A percentile compares a stretch with the other conserved stretches of the same genome.
phyloP scores from a whole-genome alignment of 129 eudicot genomes.

The Centaurea solstitialis region DNA sequence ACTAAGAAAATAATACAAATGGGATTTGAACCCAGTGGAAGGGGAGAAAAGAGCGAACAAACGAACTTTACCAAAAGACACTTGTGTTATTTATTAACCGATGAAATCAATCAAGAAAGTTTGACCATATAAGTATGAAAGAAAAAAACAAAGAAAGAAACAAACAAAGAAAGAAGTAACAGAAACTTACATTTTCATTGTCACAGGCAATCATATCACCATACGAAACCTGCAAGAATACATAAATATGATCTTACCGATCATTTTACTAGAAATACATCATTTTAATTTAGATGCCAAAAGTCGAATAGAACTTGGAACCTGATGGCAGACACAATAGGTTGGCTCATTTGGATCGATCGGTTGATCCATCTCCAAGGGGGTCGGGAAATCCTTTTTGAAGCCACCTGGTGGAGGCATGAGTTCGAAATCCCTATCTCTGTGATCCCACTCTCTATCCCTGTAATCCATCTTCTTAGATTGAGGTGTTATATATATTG shows the following conservation, averaged over 20 bases:
- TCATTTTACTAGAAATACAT: neutral
- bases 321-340: conserved; percentile 99
- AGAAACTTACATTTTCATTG: conserved; percentile 73
- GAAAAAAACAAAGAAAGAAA: neutral
- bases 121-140: neutral
- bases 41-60: too few relatives aligned
- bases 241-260: neutral
- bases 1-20: too few relatives aligned
- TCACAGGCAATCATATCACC: conserved; percentile 99
- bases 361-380: conserved; percentile 89
- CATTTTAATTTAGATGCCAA: neutral
- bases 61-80: too few relatives aligned
- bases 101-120: neutral
- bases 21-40: too few relatives aligned
- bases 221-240: conserved; percentile 68
- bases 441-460: conserved; percentile 87
- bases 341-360: conserved; percentile 98
- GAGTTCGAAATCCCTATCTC: conserved; percentile 87
- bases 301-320: conserved; percentile 22
- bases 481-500: conserved; percentile 59
- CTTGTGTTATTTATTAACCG: neutral
- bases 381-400: conserved; percentile 72
- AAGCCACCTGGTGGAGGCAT: conserved; percentile 99
- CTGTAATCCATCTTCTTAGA: conserved; percentile 69
- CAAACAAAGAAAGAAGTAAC: neutral